phyloP scores from a whole-genome alignment of 2,329 filamentous ascomycete species.

The Colletotrichum limetticola region DNA sequence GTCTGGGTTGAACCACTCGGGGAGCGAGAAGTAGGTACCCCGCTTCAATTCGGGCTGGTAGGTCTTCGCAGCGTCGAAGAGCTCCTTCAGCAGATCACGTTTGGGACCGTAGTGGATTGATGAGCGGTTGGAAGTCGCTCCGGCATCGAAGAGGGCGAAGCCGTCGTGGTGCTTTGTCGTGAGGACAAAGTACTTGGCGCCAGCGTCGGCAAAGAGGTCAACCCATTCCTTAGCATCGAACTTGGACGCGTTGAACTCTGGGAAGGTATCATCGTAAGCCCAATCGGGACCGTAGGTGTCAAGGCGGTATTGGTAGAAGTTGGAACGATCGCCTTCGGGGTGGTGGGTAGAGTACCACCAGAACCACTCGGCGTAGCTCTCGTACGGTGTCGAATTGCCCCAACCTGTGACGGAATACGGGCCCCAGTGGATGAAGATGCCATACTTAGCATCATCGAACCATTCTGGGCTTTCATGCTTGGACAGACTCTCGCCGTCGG shows the following conservation, averaged over 20 bases:
- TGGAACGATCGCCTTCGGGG: slow-evolving; percentile 28
- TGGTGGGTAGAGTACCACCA: slow-evolving; percentile 56
- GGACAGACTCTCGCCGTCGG: slow-evolving; percentile 48
- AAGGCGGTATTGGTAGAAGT: slow-evolving; percentile 58
- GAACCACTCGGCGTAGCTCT: slow-evolving; percentile 57
- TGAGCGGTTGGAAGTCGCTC: slow-evolving; percentile 50
- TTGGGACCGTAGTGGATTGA: slow-evolving; percentile 51
- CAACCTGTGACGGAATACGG: slow-evolving; percentile 66
- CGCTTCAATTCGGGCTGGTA: slow-evolving; percentile 38
- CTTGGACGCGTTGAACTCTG: slow-evolving; percentile 60
- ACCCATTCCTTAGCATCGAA: slow-evolving; percentile 65
- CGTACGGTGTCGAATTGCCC: slow-evolving; percentile 55
- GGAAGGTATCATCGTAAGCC: slow-evolving; percentile 67
- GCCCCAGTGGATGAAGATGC: slow-evolving; percentile 72
- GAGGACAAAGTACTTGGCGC: slow-evolving; percentile 60
- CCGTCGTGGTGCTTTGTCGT: slow-evolving; percentile 61
- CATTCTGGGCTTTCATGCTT: slow-evolving; percentile 59
- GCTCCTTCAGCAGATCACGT: slow-evolving; percentile 45
- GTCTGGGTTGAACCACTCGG: slow-evolving; percentile 61
- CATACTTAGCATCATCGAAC: slow-evolving; percentile 66
- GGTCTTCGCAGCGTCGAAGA: slow-evolving; percentile 47
- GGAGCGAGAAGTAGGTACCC: slow-evolving; percentile 60
- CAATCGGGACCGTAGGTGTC: slow-evolving; percentile 61
- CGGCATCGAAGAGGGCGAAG: slow-evolving; percentile 56
- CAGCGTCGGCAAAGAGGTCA: slow-evolving; percentile 62